phyloP scores from a whole-genome alignment of 805 yeast species.

The Yamadazyma tumulicola region DNA sequence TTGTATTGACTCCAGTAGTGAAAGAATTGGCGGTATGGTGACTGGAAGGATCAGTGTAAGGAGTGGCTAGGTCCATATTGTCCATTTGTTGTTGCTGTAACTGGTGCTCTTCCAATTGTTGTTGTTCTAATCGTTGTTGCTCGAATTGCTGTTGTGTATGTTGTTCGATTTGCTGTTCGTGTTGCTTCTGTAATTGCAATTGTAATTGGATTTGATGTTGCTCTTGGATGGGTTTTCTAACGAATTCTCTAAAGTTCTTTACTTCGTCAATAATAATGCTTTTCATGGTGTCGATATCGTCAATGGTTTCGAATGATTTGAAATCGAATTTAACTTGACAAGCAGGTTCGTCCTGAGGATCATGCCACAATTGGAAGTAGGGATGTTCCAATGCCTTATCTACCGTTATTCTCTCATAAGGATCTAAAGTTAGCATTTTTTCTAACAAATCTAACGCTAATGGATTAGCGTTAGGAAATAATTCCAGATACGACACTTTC shows the following conservation, averaged over 20 bases:
- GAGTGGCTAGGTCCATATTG: constrained; percentile 13
- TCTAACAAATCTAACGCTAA: constrained; percentile 79
- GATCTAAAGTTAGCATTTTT: constrained; percentile 85
- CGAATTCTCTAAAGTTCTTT: constrained; percentile 70
- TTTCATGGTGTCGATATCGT: constrained; percentile 73
- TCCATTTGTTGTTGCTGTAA: constrained; percentile 12
- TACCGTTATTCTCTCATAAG: constrained; percentile 81
- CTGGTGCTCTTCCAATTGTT: constrained; percentile 9
- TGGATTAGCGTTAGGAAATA: constrained; percentile 86
- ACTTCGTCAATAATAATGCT: constrained; percentile 81
- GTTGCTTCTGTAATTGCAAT: constrained; percentile 27
- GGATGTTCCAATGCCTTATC: constrained; percentile 91
- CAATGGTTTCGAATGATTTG: constrained; percentile 73
- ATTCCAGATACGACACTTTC: constrained; percentile 61
- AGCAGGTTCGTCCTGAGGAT: constrained; percentile 85
- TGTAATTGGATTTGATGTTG: constrained; percentile 42
- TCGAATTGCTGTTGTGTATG: constrained; percentile 17
- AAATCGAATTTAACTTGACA: constrained; percentile 83
- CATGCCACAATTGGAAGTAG: constrained; percentile 90
- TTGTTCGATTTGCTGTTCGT: constrained; percentile 17
- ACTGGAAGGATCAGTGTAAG: constrained; percentile 10
- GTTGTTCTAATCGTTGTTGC: constrained; percentile 16
- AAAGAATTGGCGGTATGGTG: constrained; percentile 14
- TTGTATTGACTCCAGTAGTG: constrained; percentile 17
- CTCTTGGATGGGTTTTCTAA: constrained; percentile 67